Evolutionary conservation across 148 eudicot genomes (phyloP), one percentile per base, ranked within the genome.

Genomic region (Cornus kousa): DNA sequence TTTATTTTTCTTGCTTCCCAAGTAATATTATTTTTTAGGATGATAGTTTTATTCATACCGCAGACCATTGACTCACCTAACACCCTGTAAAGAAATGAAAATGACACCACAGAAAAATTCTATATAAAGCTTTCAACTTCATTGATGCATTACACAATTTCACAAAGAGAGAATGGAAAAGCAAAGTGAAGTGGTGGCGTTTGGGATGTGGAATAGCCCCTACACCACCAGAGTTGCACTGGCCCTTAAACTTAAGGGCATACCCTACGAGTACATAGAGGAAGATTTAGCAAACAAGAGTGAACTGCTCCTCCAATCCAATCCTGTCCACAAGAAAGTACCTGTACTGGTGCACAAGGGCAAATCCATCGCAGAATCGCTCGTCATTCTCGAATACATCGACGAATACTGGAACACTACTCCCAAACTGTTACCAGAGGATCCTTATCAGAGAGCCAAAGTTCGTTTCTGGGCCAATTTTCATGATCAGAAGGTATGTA

Each of bases 171-270:
- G 74, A 69, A 71, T 71, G 74, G 74, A 71, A 33, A 71, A 71
- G 11, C 17, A 71, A 7, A 22, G 74, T 71, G 73, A 40, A 43
- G 59, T 40, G 5, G 33, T 71, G 59, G 1, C 46, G 74, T 46
- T 43, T 71, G 74, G 74, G 55, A 71, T 12, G 8, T 46, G 74
- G 74, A 59, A 33, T 71, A 71, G 74, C 59, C 0, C 59, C 16
- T 43, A 22, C 32, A 46, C 59, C 74, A 71, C 74, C 17, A n/a
- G 74, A 23, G 74, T 71, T 71, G 32, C 5, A 2, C 22, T 71
- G 33, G 74, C 74, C 74, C 74, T 71, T 12, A 71, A 71, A 71
- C 74, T 71, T 11, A 71, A 71, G 74, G 74, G 74, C 57, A 71
- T 71, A 71, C 19, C 74, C 16, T 46, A 71, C 16, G 17, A 71